phyloP scores from a whole-genome alignment of 2,329 filamentous ascomycete species.

The Phaeoacremonium minimum region DNA sequence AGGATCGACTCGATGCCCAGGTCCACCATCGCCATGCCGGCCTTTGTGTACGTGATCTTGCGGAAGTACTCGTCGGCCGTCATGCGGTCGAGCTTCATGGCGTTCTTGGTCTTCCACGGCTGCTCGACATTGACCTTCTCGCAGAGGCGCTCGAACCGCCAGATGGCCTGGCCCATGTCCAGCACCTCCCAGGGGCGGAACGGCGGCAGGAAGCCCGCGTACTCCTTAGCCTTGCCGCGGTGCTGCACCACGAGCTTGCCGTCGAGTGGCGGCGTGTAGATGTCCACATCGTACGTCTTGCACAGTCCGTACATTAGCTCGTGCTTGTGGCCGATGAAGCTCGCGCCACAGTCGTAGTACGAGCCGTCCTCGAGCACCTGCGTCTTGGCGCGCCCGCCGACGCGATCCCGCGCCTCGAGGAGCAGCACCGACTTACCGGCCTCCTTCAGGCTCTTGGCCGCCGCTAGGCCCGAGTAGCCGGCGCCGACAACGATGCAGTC shows the following conservation, averaged over 20 bases:
- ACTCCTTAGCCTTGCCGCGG: conserved; percentile 6
- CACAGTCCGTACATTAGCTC: too few species aligned
- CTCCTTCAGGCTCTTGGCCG: conserved; percentile 7
- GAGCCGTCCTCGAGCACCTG: too few species aligned
- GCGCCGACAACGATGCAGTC: conserved; percentile 11
- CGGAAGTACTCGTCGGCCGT: conserved; percentile 6
- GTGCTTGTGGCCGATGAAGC: conserved; percentile 14
- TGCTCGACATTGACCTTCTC: conserved; percentile 7
- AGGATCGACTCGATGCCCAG: conserved; percentile 6
- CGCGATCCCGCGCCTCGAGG: conserved; percentile 9
- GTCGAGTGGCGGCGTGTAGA: conserved; percentile 1
- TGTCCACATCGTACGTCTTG: too few species aligned
- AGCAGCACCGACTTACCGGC: conserved; percentile 6
- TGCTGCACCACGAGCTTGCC: conserved; percentile 9
- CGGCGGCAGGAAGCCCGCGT: conserved; percentile 10
- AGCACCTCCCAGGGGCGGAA: conserved; percentile 9
- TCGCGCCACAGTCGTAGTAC: conserved; percentile 14
- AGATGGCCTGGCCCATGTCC: conserved; percentile 5
- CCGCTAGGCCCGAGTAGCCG: conserved; percentile 8
- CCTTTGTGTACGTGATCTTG: conserved; percentile 5
- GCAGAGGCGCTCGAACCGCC: conserved; percentile 7
- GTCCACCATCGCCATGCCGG: conserved; percentile 4
- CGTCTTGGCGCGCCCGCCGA: conserved; percentile 10
- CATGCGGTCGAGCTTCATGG: conserved; percentile 7
- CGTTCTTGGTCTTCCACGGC: conserved; percentile 7